Conservation (phyloP, 2,329 filamentous ascomycete species). For the Orbilia blumenaviensis region DNA sequence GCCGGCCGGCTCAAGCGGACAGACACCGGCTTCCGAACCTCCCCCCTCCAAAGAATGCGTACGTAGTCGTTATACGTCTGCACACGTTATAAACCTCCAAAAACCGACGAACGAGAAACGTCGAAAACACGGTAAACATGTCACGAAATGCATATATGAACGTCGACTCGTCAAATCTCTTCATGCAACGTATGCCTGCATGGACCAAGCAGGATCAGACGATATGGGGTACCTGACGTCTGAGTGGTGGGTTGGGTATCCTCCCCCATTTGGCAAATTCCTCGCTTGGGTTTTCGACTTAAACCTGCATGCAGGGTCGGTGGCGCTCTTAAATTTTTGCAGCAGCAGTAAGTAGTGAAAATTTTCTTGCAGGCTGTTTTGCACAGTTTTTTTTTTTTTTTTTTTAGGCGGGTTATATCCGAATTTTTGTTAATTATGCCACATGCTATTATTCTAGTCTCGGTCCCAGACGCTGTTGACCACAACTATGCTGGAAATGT, state of each 20-base stretch:
- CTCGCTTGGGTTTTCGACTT: conserved; percentile 50
- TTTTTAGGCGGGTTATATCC: background rate
- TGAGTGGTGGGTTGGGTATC: background rate
- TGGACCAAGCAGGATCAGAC: background rate
- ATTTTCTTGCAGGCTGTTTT: conserved; percentile 12
- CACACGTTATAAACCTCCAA: too few relatives aligned
- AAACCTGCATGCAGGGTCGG: conserved; percentile 18
- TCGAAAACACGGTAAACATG: background rate
- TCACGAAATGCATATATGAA: background rate
- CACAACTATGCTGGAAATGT: too few relatives aligned
- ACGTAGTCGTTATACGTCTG: too few relatives aligned
- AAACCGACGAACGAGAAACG: background rate
- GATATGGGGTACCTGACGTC: conserved; percentile 24
- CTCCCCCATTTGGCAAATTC: conserved; percentile 32
- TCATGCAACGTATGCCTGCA: conserved; percentile 51
- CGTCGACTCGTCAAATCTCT: conserved; percentile 36
- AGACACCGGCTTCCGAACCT: too few relatives aligned
- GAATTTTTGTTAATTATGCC: background rate
- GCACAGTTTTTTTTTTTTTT: background rate
- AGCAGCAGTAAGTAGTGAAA: background rate
- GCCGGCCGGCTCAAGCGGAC: too few relatives aligned
- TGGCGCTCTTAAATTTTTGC: background rate
- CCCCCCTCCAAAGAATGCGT: too few relatives aligned
- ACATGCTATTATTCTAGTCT: background rate
- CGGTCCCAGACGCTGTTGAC: too few relatives aligned